Conservation (phyloP, 768 basidiomycete species). For the Pisolithus albus region DNA sequence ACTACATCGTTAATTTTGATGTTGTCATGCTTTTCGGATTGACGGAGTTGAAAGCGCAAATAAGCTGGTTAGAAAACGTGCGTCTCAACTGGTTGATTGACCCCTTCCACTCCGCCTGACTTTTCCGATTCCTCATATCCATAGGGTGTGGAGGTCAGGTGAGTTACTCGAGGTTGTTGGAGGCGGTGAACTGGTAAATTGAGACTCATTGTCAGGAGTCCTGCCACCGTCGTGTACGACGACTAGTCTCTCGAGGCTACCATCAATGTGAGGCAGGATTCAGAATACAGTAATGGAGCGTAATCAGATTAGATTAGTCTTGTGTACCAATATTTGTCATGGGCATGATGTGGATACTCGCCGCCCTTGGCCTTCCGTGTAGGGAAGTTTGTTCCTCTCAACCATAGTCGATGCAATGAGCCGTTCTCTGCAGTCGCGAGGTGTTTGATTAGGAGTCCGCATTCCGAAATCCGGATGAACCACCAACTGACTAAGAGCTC, state of each 20-base stretch:
- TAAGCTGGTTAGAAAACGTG: conserved; percentile 35
- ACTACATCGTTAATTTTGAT: conserved; percentile 22
- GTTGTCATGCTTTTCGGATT: conserved; percentile 31
- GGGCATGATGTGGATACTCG: conserved; percentile 16
- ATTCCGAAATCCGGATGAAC: conserved; percentile 39
- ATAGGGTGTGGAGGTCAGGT: too few relatives aligned
- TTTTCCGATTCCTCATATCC: not conserved
- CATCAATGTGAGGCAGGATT: too few relatives aligned
- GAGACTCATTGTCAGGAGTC: too few relatives aligned
- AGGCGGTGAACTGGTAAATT: too few relatives aligned
- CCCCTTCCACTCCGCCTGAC: too few relatives aligned
- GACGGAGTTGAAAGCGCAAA: conserved; percentile 36
- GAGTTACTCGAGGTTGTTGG: too few relatives aligned
- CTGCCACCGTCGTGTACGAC: too few relatives aligned
- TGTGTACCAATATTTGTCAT: too few relatives aligned
- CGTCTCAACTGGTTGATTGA: not conserved
- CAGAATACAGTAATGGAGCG: too few relatives aligned
- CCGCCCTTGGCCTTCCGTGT: conserved; percentile 3
- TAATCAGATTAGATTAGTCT: not conserved
- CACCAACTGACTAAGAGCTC: conserved; percentile 3
- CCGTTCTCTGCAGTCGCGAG: conserved; percentile 31
- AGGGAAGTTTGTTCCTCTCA: not conserved
- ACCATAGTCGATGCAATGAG: conserved; percentile 8
- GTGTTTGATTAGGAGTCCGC: conserved; percentile 74
- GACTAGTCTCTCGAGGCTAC: too few relatives aligned